Evolutionary conservation across 2,329 filamentous ascomycete species (phyloP), one percentile per base, ranked within the genome.

Genomic region (Nothomitra cinnamomea): DNA sequence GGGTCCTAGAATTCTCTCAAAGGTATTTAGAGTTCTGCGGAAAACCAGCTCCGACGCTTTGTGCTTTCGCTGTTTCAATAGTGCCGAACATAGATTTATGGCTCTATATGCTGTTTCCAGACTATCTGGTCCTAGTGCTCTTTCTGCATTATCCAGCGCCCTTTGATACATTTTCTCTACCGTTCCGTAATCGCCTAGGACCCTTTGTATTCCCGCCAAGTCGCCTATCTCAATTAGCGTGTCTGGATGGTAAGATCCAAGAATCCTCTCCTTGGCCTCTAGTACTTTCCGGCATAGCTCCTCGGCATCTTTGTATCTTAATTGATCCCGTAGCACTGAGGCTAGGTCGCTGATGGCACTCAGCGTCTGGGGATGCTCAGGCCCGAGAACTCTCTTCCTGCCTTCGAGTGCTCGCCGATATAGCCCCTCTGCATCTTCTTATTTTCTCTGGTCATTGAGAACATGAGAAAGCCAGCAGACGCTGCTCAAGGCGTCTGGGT

Each of bases 371-470:
- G 28, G 15, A 22, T 52, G 32, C 19, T 42, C 24, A 2, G 10
- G 17, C 12, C 35, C 35, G 3, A 52, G 35, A 17, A 54, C 21
- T 17, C 42, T 53, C 38, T 55, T 24, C 8, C n/a, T 12, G 1
- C 42, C 36, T 21, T 51, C 35, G 15, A 57, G 32, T 4, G 38
- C 56, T 28, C 36, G 8, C 25, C 48, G 45, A 43, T 45, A 35
- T n/a, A 54, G 35, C 7, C 28, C 25, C 48, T 57, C 56, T 17
- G 56, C 56, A 45, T 52, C 54, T 19, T 32, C 28, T 10, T 5
- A 10, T n/a, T n/a, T n/a, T n/a, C n/a, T 32, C 28, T 32, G 28
- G 4, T 10, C 28, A 32, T 32, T n/a, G n/a, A n/a, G n/a, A n/a
- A 32, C 10, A 4, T 10, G 5, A 32, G 5, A 32, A 32, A 4